Conservation (phyloP, 2,329 filamentous ascomycete species). For the Aspergillus pseudoterreus region DNA sequence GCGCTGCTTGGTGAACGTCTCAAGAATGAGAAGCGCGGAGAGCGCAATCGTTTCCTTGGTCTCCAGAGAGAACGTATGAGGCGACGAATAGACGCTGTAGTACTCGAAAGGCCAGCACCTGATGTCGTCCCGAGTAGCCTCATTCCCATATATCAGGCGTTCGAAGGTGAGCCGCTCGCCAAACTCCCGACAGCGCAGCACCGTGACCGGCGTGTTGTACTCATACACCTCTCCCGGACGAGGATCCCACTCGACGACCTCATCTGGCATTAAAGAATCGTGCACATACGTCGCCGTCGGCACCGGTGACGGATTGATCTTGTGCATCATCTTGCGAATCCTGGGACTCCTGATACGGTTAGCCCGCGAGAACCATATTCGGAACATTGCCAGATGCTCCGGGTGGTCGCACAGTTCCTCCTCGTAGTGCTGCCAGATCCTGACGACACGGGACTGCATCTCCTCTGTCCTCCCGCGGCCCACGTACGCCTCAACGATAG, state of each 20-base stretch:
- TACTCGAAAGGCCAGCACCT: not conserved
- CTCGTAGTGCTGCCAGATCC: not conserved
- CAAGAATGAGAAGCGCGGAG: conserved; percentile 16
- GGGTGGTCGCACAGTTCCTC: not conserved
- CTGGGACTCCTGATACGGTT: not conserved
- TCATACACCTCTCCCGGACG: not conserved
- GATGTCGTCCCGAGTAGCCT: not conserved
- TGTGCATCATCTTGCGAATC: not conserved
- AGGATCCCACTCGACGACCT: not conserved
- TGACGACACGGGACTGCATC: not conserved
- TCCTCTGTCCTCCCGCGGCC: not conserved
- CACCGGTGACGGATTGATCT: not conserved
- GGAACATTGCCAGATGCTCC: not conserved
- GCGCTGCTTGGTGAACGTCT: conserved; percentile 3
- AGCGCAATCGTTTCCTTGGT: conserved; percentile 10
- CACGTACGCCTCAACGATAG: not conserved
- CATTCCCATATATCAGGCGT: not conserved
- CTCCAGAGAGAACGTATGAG: not conserved
- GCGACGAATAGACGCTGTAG: not conserved
- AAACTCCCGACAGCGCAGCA: not conserved
- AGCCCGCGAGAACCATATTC: not conserved
- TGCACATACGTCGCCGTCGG: not conserved
- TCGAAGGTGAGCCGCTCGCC: too few relatives aligned
- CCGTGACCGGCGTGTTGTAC: not conserved
- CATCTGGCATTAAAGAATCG: not conserved